These are phyloP conservation scores for Parmelia sp. DNA, from an alignment of 495 filamentous ascomycete species.

Conservation along the genomic window DNA sequence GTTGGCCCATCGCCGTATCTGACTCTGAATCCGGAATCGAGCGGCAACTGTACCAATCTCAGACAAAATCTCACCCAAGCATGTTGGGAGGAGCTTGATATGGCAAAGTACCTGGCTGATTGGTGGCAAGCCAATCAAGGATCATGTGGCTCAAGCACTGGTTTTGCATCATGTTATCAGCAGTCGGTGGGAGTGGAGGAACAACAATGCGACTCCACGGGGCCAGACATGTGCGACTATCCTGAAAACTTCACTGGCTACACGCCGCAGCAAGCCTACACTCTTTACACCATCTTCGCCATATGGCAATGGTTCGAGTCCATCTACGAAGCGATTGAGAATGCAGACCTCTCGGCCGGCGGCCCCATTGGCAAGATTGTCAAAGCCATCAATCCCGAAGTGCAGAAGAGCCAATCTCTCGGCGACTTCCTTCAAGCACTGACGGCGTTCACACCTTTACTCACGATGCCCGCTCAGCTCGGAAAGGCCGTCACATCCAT, in stretches of 20 bases:
- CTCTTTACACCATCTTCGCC: conserved; percentile 16
- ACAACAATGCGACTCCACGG: conserved; percentile 8
- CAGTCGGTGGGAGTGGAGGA: conserved; percentile 9
- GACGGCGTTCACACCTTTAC: conserved; percentile 9
- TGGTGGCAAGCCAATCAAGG: conserved; percentile 10
- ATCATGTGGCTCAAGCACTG: neutral
- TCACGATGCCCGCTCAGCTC: neutral
- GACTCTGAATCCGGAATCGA: too few relatives aligned
- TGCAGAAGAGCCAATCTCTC: neutral
- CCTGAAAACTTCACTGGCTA: conserved; percentile 10
- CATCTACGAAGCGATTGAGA: conserved; percentile 9
- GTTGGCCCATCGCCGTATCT: neutral
- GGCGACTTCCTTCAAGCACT: conserved; percentile 10
- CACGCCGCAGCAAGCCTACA: conserved; percentile 12
- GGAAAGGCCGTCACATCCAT: neutral
- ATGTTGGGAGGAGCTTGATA: conserved; percentile 11
- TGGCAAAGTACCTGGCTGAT: conserved; percentile 1
- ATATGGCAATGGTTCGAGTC: conserved; percentile 21
- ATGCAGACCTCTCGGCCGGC: conserved; percentile 10
- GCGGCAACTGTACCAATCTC: conserved; percentile 3
- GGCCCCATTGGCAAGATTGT: conserved; percentile 14
- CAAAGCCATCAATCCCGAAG: conserved; percentile 11
- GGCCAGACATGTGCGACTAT: conserved; percentile 10
- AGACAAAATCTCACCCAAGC: conserved; percentile 10
- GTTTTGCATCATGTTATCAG: conserved; percentile 16